Evolutionary conservation across 2,329 filamentous ascomycete genomes (phyloP).

Genomic region (Neofusicoccum ribis): DNA sequence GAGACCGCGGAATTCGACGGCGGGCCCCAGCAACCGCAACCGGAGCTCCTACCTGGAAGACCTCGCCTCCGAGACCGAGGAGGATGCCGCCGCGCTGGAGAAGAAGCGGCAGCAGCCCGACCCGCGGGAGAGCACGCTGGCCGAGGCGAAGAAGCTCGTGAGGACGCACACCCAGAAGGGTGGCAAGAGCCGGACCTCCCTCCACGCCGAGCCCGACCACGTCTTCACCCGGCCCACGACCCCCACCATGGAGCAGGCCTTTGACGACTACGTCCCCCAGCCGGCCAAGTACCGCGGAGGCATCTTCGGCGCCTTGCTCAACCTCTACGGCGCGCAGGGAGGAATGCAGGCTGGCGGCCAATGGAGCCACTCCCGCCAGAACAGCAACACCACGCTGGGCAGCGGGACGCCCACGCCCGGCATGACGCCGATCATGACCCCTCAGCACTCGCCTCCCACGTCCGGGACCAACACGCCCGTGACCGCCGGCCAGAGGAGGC

Average conservation of each 20-base stretch:
- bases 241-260: conserved; percentile 49
- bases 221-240: conserved; percentile 49
- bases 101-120: conserved; percentile 10
- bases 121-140: conserved; percentile 28
- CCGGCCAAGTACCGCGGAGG: conserved; percentile 71
- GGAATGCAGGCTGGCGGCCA: neutral
- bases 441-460: conserved; percentile 40
- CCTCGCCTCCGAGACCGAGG: conserved; percentile 20
- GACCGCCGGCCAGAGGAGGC: conserved; percentile 23
- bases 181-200: neutral
- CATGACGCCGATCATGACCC: conserved; percentile 33
- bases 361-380: neutral
- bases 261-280: conserved; percentile 64
- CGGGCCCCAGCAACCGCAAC: neutral
- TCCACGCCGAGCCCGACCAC: neutral
- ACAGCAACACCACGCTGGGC: conserved; percentile 10
- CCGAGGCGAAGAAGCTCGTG: conserved; percentile 50
- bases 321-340: conserved; percentile 54
- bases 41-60: neutral
- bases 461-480: conserved; percentile 46
- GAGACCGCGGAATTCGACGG: neutral
- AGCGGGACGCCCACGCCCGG: conserved; percentile 11
- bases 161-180: conserved; percentile 37
- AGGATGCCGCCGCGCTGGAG: conserved; percentile 22
- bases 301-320: conserved; percentile 70